Evolutionary conservation across 257 asterid species (phyloP), one percentile per base, ranked within the genome.

Genomic region (Haberlea rhodopensis): DNA sequence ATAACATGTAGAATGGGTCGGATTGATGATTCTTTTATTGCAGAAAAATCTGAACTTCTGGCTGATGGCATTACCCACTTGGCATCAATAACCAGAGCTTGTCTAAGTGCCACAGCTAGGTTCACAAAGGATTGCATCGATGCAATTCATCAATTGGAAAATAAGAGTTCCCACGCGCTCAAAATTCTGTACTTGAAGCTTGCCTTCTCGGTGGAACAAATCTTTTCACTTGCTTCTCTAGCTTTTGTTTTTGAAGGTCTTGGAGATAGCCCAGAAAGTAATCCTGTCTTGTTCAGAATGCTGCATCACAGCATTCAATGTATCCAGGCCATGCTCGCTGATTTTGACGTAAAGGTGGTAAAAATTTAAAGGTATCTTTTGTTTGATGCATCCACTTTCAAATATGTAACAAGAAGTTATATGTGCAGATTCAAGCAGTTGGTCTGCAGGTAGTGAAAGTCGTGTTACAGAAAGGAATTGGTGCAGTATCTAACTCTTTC

Each of bases 361-460:
- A 66, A 68, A n/a, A 76, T 49, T 55, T 61, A 48, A 7, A 29
- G n/a, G 29, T 66, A 27, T 65, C 46, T 70, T 45, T 29, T 63
- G 48, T 40, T 37, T 45, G 64, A 51, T 70, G 60, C 53, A 23
- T 56, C 57, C 58, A 23, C 60, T 26, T 69, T 68, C 40, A 65
- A 32, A 57, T 25, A 60, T 53, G 16, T 66, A 57, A 71, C 61
- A 13, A 48, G 46, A 72, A 40, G 34, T 76, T 71, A 34, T 20
- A 15, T 64, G 62, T 72, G 75, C 90, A 92, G 99, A 78, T 94
- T 75, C 95, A 73, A 83, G 88, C 87, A 60, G 80, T 87, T 53
- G 92, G 87, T 65, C 83, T 94, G 87, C 99, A 94, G 80, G 87
- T 83, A 64, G 69, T 90, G 70, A 94, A 84, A 78, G 81, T 71